These are phyloP conservation scores for Lojkania enalia DNA, from an alignment of 2,329 filamentous ascomycete genomes.

Conservation along the genomic window DNA sequence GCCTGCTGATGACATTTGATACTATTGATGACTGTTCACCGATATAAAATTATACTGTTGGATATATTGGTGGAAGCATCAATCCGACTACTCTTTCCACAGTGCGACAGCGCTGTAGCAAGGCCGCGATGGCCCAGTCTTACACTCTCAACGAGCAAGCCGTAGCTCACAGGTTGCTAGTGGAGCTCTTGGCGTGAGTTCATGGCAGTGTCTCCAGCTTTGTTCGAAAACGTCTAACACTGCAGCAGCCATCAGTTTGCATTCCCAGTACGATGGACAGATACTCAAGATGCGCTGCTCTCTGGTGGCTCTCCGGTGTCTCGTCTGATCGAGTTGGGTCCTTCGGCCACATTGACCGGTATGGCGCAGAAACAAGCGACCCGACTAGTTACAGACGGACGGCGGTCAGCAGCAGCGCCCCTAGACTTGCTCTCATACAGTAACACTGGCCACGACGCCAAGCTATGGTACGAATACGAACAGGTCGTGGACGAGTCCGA, in stretches of 20 bases:
- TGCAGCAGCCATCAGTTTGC: constrained; percentile 5
- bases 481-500: constrained; percentile 1
- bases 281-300: constrained; percentile 2
- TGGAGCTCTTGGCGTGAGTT: not conserved
- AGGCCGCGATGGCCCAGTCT: constrained; percentile 8
- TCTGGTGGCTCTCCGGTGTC: constrained; percentile 1
- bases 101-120: constrained; percentile 6
- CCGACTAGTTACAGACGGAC: constrained; percentile 7
- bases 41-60: not conserved
- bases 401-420: constrained; percentile 5
- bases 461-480: constrained; percentile 10
- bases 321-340: constrained; percentile 8
- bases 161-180: constrained; percentile 7
- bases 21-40: not conserved
- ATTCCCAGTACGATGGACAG: constrained; percentile 5
- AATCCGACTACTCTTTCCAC: constrained; percentile 58
- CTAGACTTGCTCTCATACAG: constrained; percentile 4
- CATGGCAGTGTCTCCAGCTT: not conserved
- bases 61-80: not conserved
- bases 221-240: not conserved
- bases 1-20: not conserved
- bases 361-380: constrained; percentile 8
- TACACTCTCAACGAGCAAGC: constrained; percentile 8
- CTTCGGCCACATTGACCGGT: constrained; percentile 5
- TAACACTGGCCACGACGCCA: constrained; percentile 5